Conservation (phyloP, 192 early-diverging fungal species). For the Rhizophagus clarus region DNA sequence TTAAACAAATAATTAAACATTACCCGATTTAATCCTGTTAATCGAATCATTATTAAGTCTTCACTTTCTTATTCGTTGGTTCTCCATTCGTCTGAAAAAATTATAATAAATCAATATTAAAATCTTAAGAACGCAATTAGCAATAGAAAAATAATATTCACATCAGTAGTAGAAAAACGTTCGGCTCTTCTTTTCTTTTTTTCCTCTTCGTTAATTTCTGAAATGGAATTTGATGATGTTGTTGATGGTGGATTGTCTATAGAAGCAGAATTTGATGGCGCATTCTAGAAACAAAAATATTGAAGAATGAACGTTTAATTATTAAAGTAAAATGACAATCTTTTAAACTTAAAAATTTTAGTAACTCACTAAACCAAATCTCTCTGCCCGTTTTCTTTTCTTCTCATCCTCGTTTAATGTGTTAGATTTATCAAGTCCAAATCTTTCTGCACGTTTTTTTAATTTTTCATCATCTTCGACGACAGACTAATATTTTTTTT, state of each 20-base stretch:
- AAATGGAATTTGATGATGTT: neutral
- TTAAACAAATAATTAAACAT: neutral
- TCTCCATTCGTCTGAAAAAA: neutral
- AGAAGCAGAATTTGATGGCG: neutral
- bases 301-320: neutral
- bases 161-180: neutral
- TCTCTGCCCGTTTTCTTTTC: conserved; percentile 63
- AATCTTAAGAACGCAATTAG: neutral
- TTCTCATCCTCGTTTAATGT: conserved; percentile 59
- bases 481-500: neutral
- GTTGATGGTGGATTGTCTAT: neutral
- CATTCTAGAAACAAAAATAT: neutral
- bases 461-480: conserved; percentile 66
- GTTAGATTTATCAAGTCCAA: conserved; percentile 38
- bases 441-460: conserved; percentile 63
- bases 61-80: conserved; percentile 23
- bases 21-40: neutral
- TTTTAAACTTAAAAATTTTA: neutral
- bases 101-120: neutral
- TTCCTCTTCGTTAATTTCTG: neutral
- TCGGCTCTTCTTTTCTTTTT: conserved; percentile 28
- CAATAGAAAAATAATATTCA: neutral
- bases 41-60: neutral
- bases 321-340: neutral
- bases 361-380: conserved; percentile 45